A percentile compares a stretch with the other conserved stretches of the same genome.
These are phyloP conservation scores for Lepidium sativum DNA, from an alignment of 345 rosid genomes.

Conservation along the genomic window DNA sequence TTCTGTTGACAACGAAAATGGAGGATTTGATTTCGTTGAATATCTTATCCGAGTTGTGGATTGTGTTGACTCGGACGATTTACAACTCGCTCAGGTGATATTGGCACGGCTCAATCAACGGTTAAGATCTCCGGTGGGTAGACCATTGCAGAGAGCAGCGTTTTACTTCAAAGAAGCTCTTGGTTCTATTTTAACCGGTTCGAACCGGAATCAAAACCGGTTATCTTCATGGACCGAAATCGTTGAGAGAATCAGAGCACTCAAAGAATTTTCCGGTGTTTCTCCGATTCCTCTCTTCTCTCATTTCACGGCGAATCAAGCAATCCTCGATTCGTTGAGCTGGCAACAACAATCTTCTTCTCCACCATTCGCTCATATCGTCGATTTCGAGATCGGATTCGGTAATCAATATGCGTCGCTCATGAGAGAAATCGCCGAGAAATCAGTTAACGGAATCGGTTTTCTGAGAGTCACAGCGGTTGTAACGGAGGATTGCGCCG, in stretches of 20 bases:
- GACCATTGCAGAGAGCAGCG: conserved; percentile 73
- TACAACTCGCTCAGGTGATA: conserved; percentile 63
- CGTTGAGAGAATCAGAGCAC: conserved; percentile 58
- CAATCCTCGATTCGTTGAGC: conserved; percentile 56
- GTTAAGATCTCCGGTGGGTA: conserved; percentile 48
- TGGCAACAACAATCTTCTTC: conserved; percentile 19
- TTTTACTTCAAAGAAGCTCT: conserved; percentile 86
- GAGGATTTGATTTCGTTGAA: conserved; percentile 48
- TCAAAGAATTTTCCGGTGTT: conserved; percentile 52
- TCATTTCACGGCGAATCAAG: conserved; percentile 81
- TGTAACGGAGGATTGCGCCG: conserved; percentile 52
- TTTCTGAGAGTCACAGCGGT: conserved; percentile 63
- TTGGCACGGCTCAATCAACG: conserved; percentile 76
- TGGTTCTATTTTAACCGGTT: conserved; percentile 38
- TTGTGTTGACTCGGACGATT: conserved; percentile 65
- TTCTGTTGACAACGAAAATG: neutral
- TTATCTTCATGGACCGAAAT: conserved; percentile 55
- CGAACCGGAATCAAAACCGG: conserved; percentile 31
- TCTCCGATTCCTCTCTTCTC: conserved; percentile 87
- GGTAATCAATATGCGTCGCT: conserved; percentile 82
- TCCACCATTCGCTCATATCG: conserved; percentile 32
- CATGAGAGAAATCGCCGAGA: conserved; percentile 61
- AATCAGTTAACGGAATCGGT: conserved; percentile 17
- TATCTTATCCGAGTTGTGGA: conserved; percentile 68
- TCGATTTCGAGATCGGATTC: conserved; percentile 80